Base-by-base conservation (phyloP, 1,284 basidiomycete species). In the Hypsizygus ulmarius region DNA sequence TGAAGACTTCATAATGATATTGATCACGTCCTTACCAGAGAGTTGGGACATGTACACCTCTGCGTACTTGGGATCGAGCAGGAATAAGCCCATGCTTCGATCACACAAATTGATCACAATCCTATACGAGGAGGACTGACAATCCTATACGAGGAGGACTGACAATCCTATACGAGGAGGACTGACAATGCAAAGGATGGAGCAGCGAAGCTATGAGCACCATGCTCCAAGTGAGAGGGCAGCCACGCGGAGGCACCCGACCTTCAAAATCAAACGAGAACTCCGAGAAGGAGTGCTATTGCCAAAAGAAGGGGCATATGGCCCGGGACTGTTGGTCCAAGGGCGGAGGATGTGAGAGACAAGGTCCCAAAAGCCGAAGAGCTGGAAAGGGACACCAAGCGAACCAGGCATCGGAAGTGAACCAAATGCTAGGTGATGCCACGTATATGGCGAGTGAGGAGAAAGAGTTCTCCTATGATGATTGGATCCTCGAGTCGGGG, bases 1-100 rank as follows among this genome's bases (percentile, higher is more conserved):
- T 33, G 35, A 49, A n/a, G 41, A 49, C 9, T 43, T 49, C 28
- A 18, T 39, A 2, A 49, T 39, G 35, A 49, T 49, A 7, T 28
- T 49, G 9, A 43, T 49, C 16, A 49, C 34, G 12, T 49, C 41
- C 72, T 70, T 51, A 34, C 49, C 44, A 14, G 32, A 51, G 30
- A 36, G 30, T 27, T 51, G 44, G 44, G 44, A 51, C 38, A 40
- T 29, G 14, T 46, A 43, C 18, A 51, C 49, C 12, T 42, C 44
- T n/a, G 37, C 39, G 9, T 46, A 50, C 39, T 33, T 38, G 9
- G 36, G 44, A 36, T 25, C 43, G 7, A 45, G 33, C 27, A n/a
- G 33, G 11, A 45, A 37, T 29, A 45, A 36, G 28, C 33, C 34
- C 9, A 37, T n/a, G 6, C 16, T 45, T 29, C 21, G 21, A 37